Conservation (phyloP, 176 grass and related monocot genomes). For the Carex parvula region DNA sequence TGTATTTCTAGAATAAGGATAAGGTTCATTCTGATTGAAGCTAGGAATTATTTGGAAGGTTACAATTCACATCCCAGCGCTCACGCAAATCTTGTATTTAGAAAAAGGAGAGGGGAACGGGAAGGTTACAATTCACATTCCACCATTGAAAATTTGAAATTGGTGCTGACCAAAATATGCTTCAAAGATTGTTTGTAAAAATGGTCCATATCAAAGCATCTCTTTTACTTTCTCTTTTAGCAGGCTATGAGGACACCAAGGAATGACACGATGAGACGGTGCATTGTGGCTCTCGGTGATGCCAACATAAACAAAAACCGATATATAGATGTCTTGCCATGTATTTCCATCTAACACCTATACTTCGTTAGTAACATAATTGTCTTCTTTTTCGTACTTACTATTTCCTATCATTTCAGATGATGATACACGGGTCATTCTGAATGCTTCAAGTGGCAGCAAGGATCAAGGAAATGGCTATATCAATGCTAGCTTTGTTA, state of each 20-base stretch:
- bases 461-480: constrained; percentile 41
- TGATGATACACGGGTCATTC: constrained; percentile 47
- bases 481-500: constrained; percentile 88
- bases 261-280: constrained; percentile 40
- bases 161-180: not conserved
- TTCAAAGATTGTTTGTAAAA: not conserved
- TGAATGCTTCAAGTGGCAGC: constrained; percentile 28
- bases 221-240: not conserved
- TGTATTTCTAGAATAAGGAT: not conserved
- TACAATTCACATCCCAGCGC: not conserved
- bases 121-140: not conserved
- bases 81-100: constrained; percentile 2
- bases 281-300: constrained; percentile 42
- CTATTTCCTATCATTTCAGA: constrained; percentile 32
- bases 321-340: constrained; percentile 81
- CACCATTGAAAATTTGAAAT: not conserved
- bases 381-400: constrained; percentile 15
- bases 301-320: constrained; percentile 69
- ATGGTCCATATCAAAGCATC: not conserved
- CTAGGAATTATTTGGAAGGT: not conserved
- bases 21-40: not conserved
- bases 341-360: constrained; percentile 40
- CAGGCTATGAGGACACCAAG: constrained; percentile 38
- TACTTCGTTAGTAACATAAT: constrained; percentile 12
- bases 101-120: constrained; percentile 11